phyloP scores from a whole-genome alignment of 768 basidiomycete genomes.

The Boletus rufocinnamomeus region DNA sequence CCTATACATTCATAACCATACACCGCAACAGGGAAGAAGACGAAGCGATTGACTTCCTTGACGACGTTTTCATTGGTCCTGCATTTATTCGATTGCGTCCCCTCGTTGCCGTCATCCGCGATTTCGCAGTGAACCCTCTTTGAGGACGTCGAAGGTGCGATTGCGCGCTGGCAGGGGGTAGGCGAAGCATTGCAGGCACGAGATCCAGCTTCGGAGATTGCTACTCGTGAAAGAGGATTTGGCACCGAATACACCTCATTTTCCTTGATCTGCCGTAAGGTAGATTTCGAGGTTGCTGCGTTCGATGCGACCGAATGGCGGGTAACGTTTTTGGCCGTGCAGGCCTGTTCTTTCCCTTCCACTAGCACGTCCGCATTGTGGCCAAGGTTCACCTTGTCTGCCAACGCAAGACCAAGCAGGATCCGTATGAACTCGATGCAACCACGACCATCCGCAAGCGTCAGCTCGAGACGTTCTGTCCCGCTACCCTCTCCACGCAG shows the following conservation, averaged over 20 bases:
- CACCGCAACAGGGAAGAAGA: no score
- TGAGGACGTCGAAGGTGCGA: background rate
- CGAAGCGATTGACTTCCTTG: no score
- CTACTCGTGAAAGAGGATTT: background rate
- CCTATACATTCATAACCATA: no score
- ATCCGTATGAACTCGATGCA: constrained; percentile 14
- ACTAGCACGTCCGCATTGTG: background rate
- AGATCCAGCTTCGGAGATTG: background rate
- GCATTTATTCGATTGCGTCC: no score
- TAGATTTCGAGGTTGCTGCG: background rate
- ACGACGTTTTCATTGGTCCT: no score
- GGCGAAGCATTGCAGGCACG: no score
- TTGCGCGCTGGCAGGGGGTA: background rate
- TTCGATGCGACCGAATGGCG: background rate
- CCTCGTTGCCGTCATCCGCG: no score
- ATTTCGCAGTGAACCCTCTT: no score
- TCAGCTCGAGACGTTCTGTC: constrained; percentile 10
- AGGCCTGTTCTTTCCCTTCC: background rate
- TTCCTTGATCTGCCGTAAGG: background rate
- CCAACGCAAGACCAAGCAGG: constrained; percentile 14
- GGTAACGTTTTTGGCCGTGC: background rate
- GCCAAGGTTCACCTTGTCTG: constrained; percentile 6
- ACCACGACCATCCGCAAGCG: constrained; percentile 2
- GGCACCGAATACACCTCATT: background rate
- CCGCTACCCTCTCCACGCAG: background rate